These are phyloP conservation scores for Royoungia palumana DNA, from an alignment of 768 basidiomycete species.

Conservation along the genomic window DNA sequence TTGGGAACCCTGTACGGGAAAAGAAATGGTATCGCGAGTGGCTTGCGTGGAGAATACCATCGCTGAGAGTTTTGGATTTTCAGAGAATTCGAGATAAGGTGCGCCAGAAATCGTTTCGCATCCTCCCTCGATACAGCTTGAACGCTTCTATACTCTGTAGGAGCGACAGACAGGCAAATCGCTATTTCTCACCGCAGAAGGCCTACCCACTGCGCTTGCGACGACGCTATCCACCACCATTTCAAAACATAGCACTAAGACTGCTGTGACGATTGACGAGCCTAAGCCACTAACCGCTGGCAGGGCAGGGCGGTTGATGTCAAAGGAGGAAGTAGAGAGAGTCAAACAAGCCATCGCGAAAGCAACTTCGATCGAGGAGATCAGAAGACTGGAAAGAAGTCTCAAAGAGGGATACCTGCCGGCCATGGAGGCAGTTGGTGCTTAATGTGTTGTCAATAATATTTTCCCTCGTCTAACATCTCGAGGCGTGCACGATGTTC, in stretches of 20 bases:
- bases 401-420: constrained; percentile 84
- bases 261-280: constrained; percentile 68
- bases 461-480: constrained; percentile 29
- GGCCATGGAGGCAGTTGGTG: constrained; percentile 71
- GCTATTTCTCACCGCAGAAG: constrained; percentile 79
- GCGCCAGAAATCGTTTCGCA: constrained; percentile 41
- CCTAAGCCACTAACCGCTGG: constrained; percentile 58
- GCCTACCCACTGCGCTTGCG: constrained; percentile 74
- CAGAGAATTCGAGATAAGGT: constrained; percentile 95
- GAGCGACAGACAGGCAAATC: constrained; percentile 73
- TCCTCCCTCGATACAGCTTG: constrained; percentile 23
- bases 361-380: constrained; percentile 89
- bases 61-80: constrained; percentile 90
- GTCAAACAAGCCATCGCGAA: constrained; percentile 85
- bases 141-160: constrained; percentile 41
- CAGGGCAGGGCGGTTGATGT: constrained; percentile 85
- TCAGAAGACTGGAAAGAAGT: constrained; percentile 77
- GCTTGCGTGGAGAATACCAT: constrained; percentile 85
- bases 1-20: constrained; percentile 84
- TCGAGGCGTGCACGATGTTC: constrained; percentile 2
- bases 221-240: constrained; percentile 73
- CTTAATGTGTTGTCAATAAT: constrained; percentile 45
- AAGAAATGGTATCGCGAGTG: constrained; percentile 97
- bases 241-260: constrained; percentile 62
- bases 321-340: constrained; percentile 85